Conservation (phyloP, 2,329 filamentous ascomycete species). For the Plectosphaerella plurivora region DNA sequence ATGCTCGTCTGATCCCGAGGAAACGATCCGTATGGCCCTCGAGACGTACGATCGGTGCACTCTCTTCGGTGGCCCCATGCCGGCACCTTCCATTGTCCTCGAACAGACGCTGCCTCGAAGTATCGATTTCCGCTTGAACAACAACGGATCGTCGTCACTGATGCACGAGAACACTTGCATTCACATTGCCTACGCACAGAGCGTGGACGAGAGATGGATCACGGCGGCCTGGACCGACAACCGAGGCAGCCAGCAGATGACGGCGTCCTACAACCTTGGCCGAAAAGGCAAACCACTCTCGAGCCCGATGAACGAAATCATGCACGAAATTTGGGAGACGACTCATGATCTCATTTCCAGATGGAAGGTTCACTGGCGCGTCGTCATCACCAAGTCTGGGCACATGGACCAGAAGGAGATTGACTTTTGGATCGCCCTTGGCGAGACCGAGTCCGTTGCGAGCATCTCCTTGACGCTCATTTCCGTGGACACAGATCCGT, state of each 20-base stretch:
- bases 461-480: slow-evolving; percentile 54
- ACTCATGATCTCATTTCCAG: slow-evolving; percentile 68
- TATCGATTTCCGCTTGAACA: slow-evolving; percentile 70
- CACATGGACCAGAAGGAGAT: slow-evolving; percentile 64
- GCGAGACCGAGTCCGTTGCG: slow-evolving; percentile 45
- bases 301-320: slow-evolving; percentile 57
- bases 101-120: slow-evolving; percentile 65
- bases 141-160: slow-evolving; percentile 66
- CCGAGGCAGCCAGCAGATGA: slow-evolving; percentile 67
- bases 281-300: slow-evolving; percentile 49
- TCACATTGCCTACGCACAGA: slow-evolving; percentile 74
- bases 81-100: slow-evolving; percentile 67
- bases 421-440: slow-evolving; percentile 52
- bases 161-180: slow-evolving; percentile 76
- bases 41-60: slow-evolving; percentile 76
- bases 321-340: slow-evolving; percentile 72
- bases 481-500: slow-evolving; percentile 61
- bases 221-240: slow-evolving; percentile 79
- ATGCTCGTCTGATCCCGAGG: slow-evolving; percentile 55
- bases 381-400: slow-evolving; percentile 70
- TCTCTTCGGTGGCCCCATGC: slow-evolving; percentile 48
- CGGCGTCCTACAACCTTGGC: slow-evolving; percentile 67
- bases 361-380: slow-evolving; percentile 70
- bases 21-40: slow-evolving; percentile 60
- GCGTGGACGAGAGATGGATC: slow-evolving; percentile 72